A percentile compares a stretch with the other conserved stretches of the same genome.
phyloP scores from a whole-genome alignment of 176 grass and related monocot species.

The Canna indica region DNA sequence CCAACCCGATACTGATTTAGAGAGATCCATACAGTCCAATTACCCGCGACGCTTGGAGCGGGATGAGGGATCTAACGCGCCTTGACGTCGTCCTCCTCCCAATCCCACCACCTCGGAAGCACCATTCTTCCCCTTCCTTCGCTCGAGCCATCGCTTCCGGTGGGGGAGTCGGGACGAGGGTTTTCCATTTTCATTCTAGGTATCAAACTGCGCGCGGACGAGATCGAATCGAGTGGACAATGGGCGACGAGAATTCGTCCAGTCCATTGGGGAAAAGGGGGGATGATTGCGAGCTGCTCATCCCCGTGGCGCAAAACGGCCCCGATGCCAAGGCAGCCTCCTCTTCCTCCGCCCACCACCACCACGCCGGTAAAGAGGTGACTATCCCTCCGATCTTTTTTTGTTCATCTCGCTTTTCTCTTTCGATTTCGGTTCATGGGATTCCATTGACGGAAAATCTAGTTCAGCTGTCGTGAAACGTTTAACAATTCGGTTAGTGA shows the following conservation, averaged over 20 bases:
- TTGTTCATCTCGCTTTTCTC: background rate
- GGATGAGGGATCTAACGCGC: background rate
- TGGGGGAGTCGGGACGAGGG: too few relatives aligned
- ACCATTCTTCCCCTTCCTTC: background rate
- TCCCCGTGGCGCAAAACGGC: background rate
- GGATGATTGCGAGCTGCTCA: background rate
- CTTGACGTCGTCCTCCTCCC: background rate
- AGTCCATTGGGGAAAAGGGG: background rate
- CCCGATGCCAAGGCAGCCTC: background rate
- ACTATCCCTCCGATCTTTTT: background rate
- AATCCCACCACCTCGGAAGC: background rate
- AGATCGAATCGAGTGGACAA: background rate
- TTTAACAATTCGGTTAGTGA: too few relatives aligned
- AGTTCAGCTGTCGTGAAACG: too few relatives aligned
- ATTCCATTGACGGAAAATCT: too few relatives aligned
- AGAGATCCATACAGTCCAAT: background rate
- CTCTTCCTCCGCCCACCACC: background rate
- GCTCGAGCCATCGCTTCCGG: background rate
- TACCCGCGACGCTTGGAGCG: background rate
- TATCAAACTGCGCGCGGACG: background rate
- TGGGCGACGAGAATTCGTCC: background rate
- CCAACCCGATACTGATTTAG: background rate
- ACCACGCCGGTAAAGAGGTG: background rate
- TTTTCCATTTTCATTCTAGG: too few relatives aligned
- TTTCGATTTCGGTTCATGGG: background rate